Percentiles rank a stretch among this genome's conserved stretches.
phyloP scores from a whole-genome alignment of 306 rosid species.

The Crataegus laevigata region DNA sequence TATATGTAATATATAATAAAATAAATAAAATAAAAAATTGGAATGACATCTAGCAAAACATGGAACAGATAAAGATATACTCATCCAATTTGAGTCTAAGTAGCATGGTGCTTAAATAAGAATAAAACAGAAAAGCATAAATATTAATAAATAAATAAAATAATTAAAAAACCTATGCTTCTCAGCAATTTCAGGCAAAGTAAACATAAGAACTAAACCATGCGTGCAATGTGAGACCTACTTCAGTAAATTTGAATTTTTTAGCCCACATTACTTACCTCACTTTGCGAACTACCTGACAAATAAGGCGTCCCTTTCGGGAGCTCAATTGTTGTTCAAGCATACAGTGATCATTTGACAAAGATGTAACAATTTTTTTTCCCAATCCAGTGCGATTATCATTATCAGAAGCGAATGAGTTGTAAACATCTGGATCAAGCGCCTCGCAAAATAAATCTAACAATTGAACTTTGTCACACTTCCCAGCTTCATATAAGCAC shows the following conservation, averaged over 20 bases:
- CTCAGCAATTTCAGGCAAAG: neutral
- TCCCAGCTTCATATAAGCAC: constrained; percentile 91
- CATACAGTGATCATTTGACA: constrained; percentile 31
- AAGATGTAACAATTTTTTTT: constrained; percentile 31
- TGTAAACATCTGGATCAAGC: constrained; percentile 57
- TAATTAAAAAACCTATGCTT: neutral
- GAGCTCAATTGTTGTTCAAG: constrained; percentile 32
- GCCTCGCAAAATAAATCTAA: constrained; percentile 79
- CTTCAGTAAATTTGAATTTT: constrained; percentile 4
- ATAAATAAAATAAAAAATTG: neutral
- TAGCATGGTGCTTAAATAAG: neutral
- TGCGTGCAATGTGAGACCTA: neutral
- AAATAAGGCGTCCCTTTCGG: constrained; percentile 39
- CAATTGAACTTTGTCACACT: constrained; percentile 43
- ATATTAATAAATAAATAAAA: neutral
- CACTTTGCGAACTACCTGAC: constrained; percentile 48
- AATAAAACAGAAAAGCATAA: too few species aligned
- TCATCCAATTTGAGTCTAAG: neutral
- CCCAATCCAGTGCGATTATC: constrained; percentile 23
- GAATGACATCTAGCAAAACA: neutral
- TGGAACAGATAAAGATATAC: neutral
- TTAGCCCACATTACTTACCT: constrained; percentile 40
- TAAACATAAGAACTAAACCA: neutral
- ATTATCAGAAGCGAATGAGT: constrained; percentile 27
- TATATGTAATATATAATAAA: too few species aligned